Conservation (phyloP, 2,329 filamentous ascomycete species). For the Penicillium sp. region DNA sequence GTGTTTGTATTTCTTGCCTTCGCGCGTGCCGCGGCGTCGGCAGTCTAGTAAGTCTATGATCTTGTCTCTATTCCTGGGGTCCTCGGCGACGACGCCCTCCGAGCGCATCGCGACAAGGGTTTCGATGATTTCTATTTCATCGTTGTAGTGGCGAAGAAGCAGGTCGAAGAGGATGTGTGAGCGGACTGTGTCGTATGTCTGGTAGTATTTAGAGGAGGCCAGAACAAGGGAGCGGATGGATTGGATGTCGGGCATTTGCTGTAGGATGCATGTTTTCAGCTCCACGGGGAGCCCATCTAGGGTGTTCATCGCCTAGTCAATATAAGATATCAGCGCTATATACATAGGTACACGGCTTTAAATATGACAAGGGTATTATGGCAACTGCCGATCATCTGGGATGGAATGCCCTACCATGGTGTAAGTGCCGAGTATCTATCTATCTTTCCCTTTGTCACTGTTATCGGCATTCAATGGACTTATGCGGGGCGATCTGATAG, state of each 20-base stretch:
- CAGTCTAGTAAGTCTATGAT: neutral
- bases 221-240: slow-evolving; percentile 16
- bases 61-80: neutral
- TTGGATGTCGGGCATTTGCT: slow-evolving; percentile 11
- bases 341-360: neutral
- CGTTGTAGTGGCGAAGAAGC: slow-evolving; percentile 11
- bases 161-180: slow-evolving; percentile 1
- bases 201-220: slow-evolving; percentile 17
- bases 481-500: no score
- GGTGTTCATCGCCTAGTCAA: neutral
- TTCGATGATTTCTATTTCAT: slow-evolving; percentile 16
- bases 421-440: neutral
- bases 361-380: neutral
- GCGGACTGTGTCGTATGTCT: slow-evolving; percentile 14
- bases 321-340: neutral
- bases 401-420: neutral
- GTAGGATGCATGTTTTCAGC: slow-evolving; percentile 17
- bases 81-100: slow-evolving; percentile 11
- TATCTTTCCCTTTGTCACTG: neutral
- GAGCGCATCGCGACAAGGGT: slow-evolving; percentile 21
- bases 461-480: no score
- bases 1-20: neutral
- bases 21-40: neutral
- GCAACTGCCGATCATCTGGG: neutral
- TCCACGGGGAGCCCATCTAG: slow-evolving; percentile 18